A percentile compares a stretch with the other conserved stretches of the same genome.
These are phyloP conservation scores for Simplicillium sp. DNA, from an alignment of 2,329 filamentous ascomycete genomes.

Conservation along the genomic window DNA sequence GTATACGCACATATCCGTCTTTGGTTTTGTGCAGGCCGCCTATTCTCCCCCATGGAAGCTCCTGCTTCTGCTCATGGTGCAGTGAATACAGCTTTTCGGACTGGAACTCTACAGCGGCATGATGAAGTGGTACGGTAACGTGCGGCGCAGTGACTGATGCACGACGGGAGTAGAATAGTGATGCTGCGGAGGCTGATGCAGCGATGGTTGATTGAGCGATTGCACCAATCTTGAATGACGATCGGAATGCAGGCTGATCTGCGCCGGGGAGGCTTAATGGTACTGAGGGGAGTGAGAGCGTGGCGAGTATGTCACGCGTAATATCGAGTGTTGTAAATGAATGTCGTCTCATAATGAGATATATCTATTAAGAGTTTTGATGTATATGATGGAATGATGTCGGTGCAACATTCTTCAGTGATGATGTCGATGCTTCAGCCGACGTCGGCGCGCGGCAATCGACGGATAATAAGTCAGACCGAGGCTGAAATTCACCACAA, in stretches of 20 bases:
- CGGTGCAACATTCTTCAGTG: neutral
- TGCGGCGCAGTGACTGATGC: conserved; percentile 15
- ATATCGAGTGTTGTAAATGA: neutral
- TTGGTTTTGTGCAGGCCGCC: conserved; percentile 40
- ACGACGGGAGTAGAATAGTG: conserved; percentile 30
- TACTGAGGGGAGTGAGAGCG: neutral
- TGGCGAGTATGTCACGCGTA: neutral
- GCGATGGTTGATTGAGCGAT: conserved; percentile 43
- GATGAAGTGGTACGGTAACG: conserved; percentile 31
- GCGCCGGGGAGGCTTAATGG: neutral
- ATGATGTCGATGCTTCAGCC: too few species aligned
- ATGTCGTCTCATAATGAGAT: neutral
- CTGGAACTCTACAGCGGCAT: conserved; percentile 42
- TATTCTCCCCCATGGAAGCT: conserved; percentile 29
- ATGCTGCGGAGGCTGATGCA: conserved; percentile 38
- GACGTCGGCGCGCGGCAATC: too few species aligned
- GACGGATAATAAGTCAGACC: too few species aligned
- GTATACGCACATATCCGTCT: conserved; percentile 44
- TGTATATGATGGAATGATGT: too few species aligned
- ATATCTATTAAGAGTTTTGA: neutral
- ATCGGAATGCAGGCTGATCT: neutral
- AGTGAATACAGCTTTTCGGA: conserved; percentile 40
- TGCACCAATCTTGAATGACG: conserved; percentile 31
- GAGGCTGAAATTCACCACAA: too few species aligned
- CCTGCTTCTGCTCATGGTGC: conserved; percentile 16